These are phyloP conservation scores for Entrophospora sp. DNA, from an alignment of 192 early-diverging fungal genomes.

Conservation along the genomic window DNA sequence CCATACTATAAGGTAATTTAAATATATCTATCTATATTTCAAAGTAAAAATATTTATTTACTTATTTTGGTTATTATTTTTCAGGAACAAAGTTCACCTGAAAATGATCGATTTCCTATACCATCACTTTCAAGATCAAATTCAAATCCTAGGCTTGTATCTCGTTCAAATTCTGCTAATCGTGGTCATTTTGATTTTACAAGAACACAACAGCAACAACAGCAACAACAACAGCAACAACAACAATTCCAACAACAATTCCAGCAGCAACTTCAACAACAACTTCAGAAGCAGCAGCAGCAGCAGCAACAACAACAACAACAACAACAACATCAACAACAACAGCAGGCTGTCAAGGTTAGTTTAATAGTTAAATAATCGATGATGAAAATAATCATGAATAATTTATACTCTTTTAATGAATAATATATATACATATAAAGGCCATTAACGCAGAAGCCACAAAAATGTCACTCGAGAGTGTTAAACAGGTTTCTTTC, in stretches of 20 bases:
- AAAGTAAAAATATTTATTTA: not conserved
- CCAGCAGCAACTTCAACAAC: too few species aligned
- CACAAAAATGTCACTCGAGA: constrained; percentile 48
- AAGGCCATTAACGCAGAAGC: too few species aligned
- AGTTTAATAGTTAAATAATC: too few species aligned
- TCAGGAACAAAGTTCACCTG: not conserved
- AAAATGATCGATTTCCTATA: not conserved
- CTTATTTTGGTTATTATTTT: not conserved
- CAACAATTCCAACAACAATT: constrained; percentile 17
- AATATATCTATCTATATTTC: not conserved
- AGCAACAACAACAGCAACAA: not conserved
- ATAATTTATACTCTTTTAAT: too few species aligned
- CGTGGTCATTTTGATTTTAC: not conserved
- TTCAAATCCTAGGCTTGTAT: not conserved
- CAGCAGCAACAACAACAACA: too few species aligned
- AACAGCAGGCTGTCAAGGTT: too few species aligned
- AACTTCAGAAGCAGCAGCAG: too few species aligned
- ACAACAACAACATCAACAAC: too few species aligned
- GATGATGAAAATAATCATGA: too few species aligned
- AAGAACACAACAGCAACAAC: not conserved
- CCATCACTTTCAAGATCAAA: not conserved
- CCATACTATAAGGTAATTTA: not conserved
- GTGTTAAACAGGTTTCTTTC: constrained; percentile 40
- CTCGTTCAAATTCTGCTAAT: not conserved
- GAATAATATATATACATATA: too few species aligned